Conservation (phyloP, 352 stramenopile species). For the Bremia lactucae region DNA sequence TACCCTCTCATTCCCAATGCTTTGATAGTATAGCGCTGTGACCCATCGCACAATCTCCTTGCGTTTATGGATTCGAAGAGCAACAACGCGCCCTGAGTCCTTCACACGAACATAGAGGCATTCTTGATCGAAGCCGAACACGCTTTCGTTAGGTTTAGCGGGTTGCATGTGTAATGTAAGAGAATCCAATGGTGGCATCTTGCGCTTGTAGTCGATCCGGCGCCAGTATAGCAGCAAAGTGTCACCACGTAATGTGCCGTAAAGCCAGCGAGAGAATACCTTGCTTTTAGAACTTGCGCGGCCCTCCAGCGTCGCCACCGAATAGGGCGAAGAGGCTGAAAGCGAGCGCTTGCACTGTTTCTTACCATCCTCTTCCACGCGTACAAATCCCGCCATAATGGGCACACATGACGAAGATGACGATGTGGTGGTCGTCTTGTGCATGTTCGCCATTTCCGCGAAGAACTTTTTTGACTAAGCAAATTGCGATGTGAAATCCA, state of each 20-base stretch:
- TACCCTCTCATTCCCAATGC: constrained; percentile 14
- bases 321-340: constrained; percentile 13
- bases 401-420: constrained; percentile 3
- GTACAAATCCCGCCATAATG: constrained; percentile 38
- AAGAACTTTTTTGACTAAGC: background rate
- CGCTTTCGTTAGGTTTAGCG: constrained; percentile 32
- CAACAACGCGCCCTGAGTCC: constrained; percentile 28
- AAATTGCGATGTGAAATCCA: constrained; percentile 16
- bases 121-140: constrained; percentile 50
- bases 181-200: constrained; percentile 30
- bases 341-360: constrained; percentile 24
- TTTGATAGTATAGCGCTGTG: constrained; percentile 54
- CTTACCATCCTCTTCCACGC: constrained; percentile 38
- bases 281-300: constrained; percentile 23
- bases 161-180: constrained; percentile 33
- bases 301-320: constrained; percentile 16
- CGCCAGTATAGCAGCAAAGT: constrained; percentile 41
- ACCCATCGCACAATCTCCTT: constrained; percentile 58
- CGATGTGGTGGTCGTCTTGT: constrained; percentile 5
- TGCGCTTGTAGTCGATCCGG: constrained; percentile 47
- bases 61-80: constrained; percentile 44
- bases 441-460: constrained; percentile 3
- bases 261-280: constrained; percentile 48
- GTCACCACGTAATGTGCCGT: constrained; percentile 34
- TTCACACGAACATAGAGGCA: constrained; percentile 44